Base-by-base conservation (phyloP, 78 protist genomes). In the Dictyostelium purpureum region DNA sequence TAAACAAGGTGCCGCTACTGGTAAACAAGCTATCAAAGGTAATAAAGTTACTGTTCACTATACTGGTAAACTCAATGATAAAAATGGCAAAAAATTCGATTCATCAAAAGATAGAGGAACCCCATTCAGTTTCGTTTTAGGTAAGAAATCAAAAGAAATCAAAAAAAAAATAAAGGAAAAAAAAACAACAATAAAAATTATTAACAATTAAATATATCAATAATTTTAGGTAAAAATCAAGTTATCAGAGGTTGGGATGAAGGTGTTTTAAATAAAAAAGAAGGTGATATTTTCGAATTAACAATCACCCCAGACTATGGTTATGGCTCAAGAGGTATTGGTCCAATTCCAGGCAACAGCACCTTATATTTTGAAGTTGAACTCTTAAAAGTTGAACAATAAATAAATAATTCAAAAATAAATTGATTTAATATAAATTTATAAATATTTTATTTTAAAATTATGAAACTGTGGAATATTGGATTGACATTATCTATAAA, bases 221-320 rank as follows among this genome's bases (percentile, higher is more conserved):
- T n/a, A n/a, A n/a, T n/a, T n/a, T n/a, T n/a, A n/a, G 97, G 97
- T 47, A 35, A 1, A 6, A 88, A 94, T 43, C 43, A 85, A 45
- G 97, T 96, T n/a, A 96, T 96, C 70, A 89, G 69, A 63, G 94
- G 94, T 5, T 89, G 94, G 94, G 94, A 89, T 26, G 79, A 89
- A 63, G 94, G 94, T 67, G 78, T 88, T 28, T 59, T 59, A 26
- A 26, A 59, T 11, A 59, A 26, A 59, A 59, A 59, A 26, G 67
- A 59, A 59, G 96, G 96, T 35, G 99, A 98, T 87, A 33, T 9
- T 12, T 85, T 95, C 31, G 54, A 57, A 52, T 69, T 98, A 19
- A 87, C 88, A 57, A 69, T 77, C 93, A 28, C 96, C 10, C 54
- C 91, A 61, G 71, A 87, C 31, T 85, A 26, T 66, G 93, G 79